Conservation (phyloP, 2,329 filamentous ascomycete genomes). For the Monosporascus sp. region DNA sequence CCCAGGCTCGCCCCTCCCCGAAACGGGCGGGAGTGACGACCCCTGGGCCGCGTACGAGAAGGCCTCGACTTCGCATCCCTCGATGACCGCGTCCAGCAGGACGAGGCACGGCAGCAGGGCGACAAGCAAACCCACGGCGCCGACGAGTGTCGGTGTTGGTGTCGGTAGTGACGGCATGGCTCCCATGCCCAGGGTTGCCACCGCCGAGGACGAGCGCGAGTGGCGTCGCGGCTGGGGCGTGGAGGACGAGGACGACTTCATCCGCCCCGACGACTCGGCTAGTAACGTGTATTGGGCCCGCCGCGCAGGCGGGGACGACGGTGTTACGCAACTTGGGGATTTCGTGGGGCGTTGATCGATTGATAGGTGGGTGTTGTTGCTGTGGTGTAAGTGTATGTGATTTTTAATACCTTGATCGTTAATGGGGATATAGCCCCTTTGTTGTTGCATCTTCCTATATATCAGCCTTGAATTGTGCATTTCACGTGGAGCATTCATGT, state of each 20-base stretch:
- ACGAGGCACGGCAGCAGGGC: background rate
- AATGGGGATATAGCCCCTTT: too few species aligned
- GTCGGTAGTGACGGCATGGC: background rate
- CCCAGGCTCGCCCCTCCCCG: background rate
- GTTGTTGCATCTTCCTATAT: too few species aligned
- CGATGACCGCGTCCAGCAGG: background rate
- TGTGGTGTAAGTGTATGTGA: too few species aligned
- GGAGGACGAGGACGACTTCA: background rate
- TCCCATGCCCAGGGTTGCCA: background rate
- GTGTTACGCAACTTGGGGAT: background rate
- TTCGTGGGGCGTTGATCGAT: background rate
- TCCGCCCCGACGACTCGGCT: conserved; percentile 5
- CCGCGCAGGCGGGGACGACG: background rate
- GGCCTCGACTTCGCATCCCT: background rate
- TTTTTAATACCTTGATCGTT: too few species aligned
- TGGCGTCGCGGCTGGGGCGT: conserved; percentile 1
- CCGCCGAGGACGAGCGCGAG: background rate
- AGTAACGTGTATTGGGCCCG: conserved; percentile 4
- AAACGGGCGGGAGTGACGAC: background rate
- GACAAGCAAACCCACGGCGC: background rate
- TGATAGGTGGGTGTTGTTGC: background rate
- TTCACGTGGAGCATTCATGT: too few species aligned
- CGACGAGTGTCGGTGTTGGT: background rate
- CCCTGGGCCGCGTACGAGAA: background rate
- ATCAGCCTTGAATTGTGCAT: too few species aligned